A percentile compares a stretch with the other conserved stretches of the same genome.
Evolutionary conservation across 140 eudicot genomes (phyloP).

Genomic region (Ambrosia hybrid): DNA sequence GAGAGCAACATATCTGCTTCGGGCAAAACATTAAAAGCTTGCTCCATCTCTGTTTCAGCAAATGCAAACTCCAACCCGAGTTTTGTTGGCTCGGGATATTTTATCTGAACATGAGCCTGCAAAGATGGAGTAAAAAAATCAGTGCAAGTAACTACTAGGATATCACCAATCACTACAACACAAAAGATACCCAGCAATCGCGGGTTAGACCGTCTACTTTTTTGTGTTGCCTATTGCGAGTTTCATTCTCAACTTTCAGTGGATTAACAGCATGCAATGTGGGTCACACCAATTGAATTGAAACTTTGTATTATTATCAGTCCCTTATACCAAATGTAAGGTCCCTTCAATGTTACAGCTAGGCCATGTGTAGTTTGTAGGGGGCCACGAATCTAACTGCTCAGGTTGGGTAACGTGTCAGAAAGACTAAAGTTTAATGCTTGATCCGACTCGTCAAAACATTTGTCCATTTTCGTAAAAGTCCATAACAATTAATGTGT

Average conservation of each 20-base stretch:
- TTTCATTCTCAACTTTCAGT: neutral
- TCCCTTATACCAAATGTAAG: no score
- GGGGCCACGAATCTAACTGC: no score
- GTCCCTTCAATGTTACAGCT: no score
- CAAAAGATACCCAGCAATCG: neutral
- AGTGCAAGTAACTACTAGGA: conserved; percentile 2
- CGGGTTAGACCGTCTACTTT: no score
- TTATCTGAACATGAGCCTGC: conserved; percentile 67
- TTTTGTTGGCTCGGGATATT: conserved; percentile 59
- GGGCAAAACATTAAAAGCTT: conserved; percentile 51
- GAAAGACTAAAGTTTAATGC: no score
- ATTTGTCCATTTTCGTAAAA: no score
- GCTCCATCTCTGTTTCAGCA: conserved; percentile 35
- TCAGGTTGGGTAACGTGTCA: no score
- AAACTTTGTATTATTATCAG: no score
- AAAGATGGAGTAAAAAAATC: conserved; percentile 19
- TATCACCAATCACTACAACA: neutral
- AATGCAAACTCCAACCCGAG: conserved; percentile 59
- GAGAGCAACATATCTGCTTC: conserved; percentile 85
- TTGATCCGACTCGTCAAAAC: no score
- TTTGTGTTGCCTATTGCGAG: no score
- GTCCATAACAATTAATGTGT: no score
- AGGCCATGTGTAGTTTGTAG: no score
- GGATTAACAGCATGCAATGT: neutral
- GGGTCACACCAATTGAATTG: neutral